phyloP scores from a whole-genome alignment of 495 filamentous ascomycete genomes.

The Apiosordaria backusii region DNA sequence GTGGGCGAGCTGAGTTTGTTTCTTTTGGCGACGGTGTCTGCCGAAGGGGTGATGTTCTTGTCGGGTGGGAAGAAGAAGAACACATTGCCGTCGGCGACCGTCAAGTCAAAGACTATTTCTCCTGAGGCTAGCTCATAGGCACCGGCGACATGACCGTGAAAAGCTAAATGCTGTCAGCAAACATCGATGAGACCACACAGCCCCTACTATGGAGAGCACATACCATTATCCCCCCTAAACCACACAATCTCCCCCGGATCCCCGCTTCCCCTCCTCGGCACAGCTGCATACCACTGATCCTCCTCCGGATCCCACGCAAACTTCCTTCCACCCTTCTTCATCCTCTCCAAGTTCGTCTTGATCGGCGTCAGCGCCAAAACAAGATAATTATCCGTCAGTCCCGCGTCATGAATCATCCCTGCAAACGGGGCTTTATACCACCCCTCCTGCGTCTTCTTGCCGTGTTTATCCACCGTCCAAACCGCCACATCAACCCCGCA shows the following conservation, averaged over 20 bases:
- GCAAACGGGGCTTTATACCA: conserved; percentile 52
- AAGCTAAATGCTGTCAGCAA: conserved; percentile 26
- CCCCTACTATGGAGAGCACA: conserved; percentile 5
- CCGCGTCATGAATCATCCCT: conserved; percentile 58
- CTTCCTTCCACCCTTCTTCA: conserved; percentile 54
- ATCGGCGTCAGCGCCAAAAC: conserved; percentile 52
- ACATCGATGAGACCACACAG: background rate
- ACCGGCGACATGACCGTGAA: conserved; percentile 49
- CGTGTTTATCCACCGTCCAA: conserved; percentile 44
- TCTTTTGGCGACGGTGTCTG: conserved; percentile 27
- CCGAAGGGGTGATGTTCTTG: conserved; percentile 21
- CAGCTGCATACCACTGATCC: conserved; percentile 49
- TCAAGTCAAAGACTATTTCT: conserved; percentile 50
- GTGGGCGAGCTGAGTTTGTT: conserved; percentile 47
- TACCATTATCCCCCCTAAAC: conserved; percentile 48
- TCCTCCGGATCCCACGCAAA: conserved; percentile 54
- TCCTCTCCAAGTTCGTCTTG: conserved; percentile 46
- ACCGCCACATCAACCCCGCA: conserved; percentile 47
- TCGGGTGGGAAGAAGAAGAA: conserved; percentile 57
- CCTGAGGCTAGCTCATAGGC: conserved; percentile 49
- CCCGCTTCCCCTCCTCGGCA: conserved; percentile 44
- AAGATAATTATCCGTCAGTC: conserved; percentile 50
- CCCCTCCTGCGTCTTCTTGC: conserved; percentile 41
- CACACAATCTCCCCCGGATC: conserved; percentile 49
- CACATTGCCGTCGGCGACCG: conserved; percentile 54